These are phyloP conservation scores for Cyberlindnera suaveolens DNA, from an alignment of 805 yeast genomes.

Conservation along the genomic window DNA sequence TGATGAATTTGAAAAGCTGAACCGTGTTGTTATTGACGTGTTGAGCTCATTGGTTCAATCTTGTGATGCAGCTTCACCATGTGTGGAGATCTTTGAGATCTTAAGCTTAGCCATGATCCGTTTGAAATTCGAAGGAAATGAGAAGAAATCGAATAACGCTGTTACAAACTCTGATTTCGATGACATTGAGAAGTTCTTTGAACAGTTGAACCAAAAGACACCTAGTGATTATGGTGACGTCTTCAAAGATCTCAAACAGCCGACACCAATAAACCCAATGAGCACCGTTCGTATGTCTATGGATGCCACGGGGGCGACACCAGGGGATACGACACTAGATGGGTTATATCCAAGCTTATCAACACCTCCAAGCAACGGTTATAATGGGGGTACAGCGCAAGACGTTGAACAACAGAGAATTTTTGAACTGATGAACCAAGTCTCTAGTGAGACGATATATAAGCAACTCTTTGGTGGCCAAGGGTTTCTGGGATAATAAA, in stretches of 20 bases:
- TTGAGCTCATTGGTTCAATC: constrained; percentile 55
- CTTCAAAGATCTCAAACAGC: constrained; percentile 10
- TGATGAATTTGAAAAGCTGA: constrained; percentile 41
- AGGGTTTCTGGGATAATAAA: constrained; percentile 5
- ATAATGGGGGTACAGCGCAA: constrained; percentile 4
- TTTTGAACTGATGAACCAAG: constrained; percentile 55
- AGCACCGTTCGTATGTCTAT: not conserved
- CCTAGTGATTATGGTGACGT: constrained; percentile 11
- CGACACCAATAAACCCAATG: constrained; percentile 3
- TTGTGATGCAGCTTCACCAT: constrained; percentile 74
- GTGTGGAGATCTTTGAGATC: constrained; percentile 66
- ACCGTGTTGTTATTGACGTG: constrained; percentile 47
- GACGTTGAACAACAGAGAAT: constrained; percentile 46
- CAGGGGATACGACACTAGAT: not conserved
- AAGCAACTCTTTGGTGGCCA: constrained; percentile 48
- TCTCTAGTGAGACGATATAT: constrained; percentile 57
- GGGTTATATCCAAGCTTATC: constrained; percentile 8
- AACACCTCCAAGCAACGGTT: constrained; percentile 15
- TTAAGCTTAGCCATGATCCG: constrained; percentile 65
- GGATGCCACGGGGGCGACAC: not conserved
- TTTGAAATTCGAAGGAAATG: constrained; percentile 34
- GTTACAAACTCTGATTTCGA: constrained; percentile 11
- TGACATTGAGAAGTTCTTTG: constrained; percentile 23
- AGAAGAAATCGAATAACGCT: not conserved
- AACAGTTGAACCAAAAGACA: constrained; percentile 16